Evolutionary conservation across 345 rosid species (phyloP).

Genomic region (Eucalyptus erythrocorys): DNA sequence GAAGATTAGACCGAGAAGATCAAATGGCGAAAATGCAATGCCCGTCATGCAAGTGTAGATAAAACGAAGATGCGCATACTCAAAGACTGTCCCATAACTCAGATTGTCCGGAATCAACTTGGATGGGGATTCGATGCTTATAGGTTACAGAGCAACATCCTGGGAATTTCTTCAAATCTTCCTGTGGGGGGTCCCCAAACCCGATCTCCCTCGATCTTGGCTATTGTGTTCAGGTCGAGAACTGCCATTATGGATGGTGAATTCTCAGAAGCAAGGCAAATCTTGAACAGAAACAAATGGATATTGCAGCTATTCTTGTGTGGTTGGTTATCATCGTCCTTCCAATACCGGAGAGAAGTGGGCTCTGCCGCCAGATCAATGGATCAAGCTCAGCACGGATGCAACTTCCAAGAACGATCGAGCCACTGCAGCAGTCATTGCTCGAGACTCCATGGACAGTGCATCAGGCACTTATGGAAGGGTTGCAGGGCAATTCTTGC

Average conservation of each 20-base stretch:
- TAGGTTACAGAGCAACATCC: neutral
- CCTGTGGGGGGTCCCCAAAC: neutral
- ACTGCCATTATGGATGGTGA: neutral
- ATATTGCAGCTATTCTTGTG: neutral
- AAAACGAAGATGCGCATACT: neutral
- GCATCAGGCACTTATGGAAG: neutral
- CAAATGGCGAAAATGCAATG: neutral
- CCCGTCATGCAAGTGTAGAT: neutral
- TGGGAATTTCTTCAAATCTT: neutral
- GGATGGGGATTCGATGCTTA: neutral
- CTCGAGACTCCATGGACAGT: neutral
- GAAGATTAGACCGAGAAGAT: neutral
- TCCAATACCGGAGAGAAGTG: neutral
- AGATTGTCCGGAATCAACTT: neutral
- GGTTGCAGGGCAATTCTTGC: neutral
- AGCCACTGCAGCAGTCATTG: neutral
- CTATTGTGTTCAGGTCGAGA: neutral
- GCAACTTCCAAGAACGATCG: neutral
- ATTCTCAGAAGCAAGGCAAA: neutral
- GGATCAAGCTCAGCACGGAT: neutral
- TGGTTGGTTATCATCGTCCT: neutral
- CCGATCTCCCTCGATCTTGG: neutral
- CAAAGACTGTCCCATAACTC: neutral
- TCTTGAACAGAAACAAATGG: neutral
- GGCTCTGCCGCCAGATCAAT: neutral